These are phyloP conservation scores for Polygonum aviculare DNA, from an alignment of 148 eudicot genomes.

Conservation along the genomic window DNA sequence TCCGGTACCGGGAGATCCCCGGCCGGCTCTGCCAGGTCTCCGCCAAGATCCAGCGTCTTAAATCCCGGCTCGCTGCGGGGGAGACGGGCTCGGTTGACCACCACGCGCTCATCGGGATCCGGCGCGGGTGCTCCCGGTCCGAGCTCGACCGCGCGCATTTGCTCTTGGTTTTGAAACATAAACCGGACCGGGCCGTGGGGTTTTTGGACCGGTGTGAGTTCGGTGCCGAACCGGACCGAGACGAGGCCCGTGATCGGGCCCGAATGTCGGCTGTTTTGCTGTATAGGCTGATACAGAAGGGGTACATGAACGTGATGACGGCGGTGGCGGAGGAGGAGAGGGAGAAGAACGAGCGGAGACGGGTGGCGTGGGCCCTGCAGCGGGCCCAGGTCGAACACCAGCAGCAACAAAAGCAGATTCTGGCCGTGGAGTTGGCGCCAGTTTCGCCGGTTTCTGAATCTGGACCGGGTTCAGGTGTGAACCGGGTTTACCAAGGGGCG, in stretches of 20 bases:
- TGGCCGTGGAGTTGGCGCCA: background rate
- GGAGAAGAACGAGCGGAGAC: conserved; percentile 46
- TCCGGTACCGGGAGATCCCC: conserved; percentile 69
- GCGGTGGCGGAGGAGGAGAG: conserved; percentile 49
- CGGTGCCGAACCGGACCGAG: conserved; percentile 40
- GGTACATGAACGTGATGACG: conserved; percentile 37
- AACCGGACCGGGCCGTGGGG: conserved; percentile 63
- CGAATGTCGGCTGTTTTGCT: conserved; percentile 55
- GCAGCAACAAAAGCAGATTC: background rate
- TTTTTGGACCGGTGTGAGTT: conserved; percentile 78
- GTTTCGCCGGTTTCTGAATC: background rate
- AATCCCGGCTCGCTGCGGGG: conserved; percentile 64
- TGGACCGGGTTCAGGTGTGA: background rate
- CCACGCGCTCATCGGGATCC: conserved; percentile 62
- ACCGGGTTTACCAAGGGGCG: conserved; percentile 44
- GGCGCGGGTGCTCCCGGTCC: conserved; percentile 74
- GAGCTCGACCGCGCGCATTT: conserved; percentile 87
- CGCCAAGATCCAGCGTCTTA: conserved; percentile 53
- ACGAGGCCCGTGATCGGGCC: conserved; percentile 60
- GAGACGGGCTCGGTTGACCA: conserved; percentile 80
- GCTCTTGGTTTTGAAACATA: conserved; percentile 57
- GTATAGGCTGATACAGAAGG: conserved; percentile 70
- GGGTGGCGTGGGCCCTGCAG: conserved; percentile 49
- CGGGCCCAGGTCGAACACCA: conserved; percentile 18
- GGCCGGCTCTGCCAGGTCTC: conserved; percentile 48